Evolutionary conservation across 108 stramenopile species (phyloP), one percentile per base, ranked within the genome.

Genomic region (Cyclotella distinguenda): DNA sequence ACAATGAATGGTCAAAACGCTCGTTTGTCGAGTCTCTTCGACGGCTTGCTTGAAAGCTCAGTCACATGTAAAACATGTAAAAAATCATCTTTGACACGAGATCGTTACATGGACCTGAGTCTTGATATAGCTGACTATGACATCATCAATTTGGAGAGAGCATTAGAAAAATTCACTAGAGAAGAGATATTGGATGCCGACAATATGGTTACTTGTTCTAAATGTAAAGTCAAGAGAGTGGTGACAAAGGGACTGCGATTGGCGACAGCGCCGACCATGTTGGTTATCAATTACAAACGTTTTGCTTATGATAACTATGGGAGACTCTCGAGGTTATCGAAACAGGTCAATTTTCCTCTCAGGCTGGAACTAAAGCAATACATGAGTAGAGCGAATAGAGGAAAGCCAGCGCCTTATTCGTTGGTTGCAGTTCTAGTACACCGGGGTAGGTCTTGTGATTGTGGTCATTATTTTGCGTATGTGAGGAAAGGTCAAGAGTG

Each of bases 31-130:
- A 84, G 84, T 66, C 70, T 94, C 2, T 94, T 90, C 64, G 93
- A 94, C 67, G 93, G 93, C 13, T 65, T 90, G n/a, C 64, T 94
- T n/a, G 89, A 91, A 51, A 80, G 77, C 39, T 67, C 88, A 10
- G 86, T 94, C n/a, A 91, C 87, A 1, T 94, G 93, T 57, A 82
- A 89, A 40, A 79, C 80, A 0, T 94, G 93, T 75, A 54, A 68
- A 11, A 78, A 83, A 52, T 60, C 79, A 12, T 86, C 84, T 58
- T 64, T 89, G 6, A 94, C 93, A 4, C 68, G 89, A 60, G 93
- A 94, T 62, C 68, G 89, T 36, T 94, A 91, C 51, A 91, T 94
- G 93, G 93, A 94, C 56, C 76, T 94, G 19, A 86, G 84, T 55
- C 64, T 94, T 4, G 89, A 94, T 54, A 89, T 94, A 48, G 74